These are phyloP conservation scores for Populus trichocarpa DNA, from an alignment of 441 rosid species.

Conservation along the genomic window DNA sequence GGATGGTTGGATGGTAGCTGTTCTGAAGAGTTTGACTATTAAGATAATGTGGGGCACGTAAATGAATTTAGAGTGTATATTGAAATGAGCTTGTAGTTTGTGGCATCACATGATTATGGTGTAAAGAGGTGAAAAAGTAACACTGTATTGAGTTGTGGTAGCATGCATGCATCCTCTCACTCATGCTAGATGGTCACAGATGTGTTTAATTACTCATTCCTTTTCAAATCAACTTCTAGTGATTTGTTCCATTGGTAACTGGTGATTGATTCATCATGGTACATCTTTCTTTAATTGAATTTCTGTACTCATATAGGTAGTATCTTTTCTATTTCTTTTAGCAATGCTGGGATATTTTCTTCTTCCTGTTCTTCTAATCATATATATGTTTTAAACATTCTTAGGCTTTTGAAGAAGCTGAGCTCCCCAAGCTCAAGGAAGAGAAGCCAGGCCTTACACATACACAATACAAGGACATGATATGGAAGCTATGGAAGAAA, in stretches of 20 bases:
- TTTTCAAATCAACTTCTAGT: too few species aligned
- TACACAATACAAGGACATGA: slow-evolving; percentile 90
- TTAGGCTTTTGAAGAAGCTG: slow-evolving; percentile 93
- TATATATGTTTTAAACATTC: background rate
- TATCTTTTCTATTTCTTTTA: background rate
- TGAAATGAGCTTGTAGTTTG: background rate
- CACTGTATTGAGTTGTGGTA: background rate
- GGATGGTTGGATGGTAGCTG: background rate
- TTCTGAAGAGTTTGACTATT: background rate
- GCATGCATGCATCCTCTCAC: too few species aligned
- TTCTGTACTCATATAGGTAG: background rate
- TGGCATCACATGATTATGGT: background rate
- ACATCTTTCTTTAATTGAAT: too few species aligned
- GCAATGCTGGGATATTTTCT: background rate
- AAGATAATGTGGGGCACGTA: background rate
- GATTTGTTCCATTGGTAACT: too few species aligned
- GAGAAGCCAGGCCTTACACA: slow-evolving; percentile 98
- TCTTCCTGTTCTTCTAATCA: background rate
- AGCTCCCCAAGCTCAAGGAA: slow-evolving; percentile 81
- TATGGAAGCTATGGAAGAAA: slow-evolving; percentile 99
- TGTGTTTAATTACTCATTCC: too few species aligned
- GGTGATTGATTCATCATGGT: too few species aligned
- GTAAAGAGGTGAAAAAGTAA: background rate
- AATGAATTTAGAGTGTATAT: background rate
- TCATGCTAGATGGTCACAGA: too few species aligned